Base-by-base conservation (phyloP, 179 eudicot genomes). In the Patellifolia procumbens region DNA sequence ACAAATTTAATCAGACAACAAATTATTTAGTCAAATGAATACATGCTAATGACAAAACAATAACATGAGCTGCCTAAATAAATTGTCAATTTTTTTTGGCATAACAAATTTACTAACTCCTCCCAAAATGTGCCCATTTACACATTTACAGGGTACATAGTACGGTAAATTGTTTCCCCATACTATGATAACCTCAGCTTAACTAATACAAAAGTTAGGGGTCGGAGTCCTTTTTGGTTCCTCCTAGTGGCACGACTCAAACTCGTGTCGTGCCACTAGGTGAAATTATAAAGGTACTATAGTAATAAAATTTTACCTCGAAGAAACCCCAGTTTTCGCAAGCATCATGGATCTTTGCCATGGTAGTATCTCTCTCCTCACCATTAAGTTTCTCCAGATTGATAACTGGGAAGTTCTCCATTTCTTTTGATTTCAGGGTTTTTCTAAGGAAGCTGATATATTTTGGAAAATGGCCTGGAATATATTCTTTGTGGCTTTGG, bases 251-350 rank as follows among this genome's bases (percentile, higher is more conserved):
- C 70, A 22, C 49, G 32, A 34, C n/a, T n/a, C n/a, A n/a, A n/a
- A n/a, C n/a, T 17, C 37, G 58, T 10, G 34, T 39, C 28, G 29
- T 65, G 49, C 31, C 70, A 65, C 70, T 37, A 9, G 20, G 15
- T 64, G 4, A 39, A 37, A 2, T 24, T 22, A 55, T 52, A n/a
- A 39, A 39, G 26, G 31, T 20, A 8, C 13, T 0, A n/a, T 6
- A 0, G 7, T 1, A 19, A 66, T 0, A 66, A 39, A 15, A 4
- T 43, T 1, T 11, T 82, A 90, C 95, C 95, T 90, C 88, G 55
- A 90, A 90, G 83, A 90, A 90, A 35, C 94, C 94, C 94, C 94
- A 90, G 32, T 88, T 90, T 75, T 85, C 88, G 73, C 90, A 90
- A 74, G 94, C 94, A 80, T 90, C 92, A 22, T 88, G 80, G 79